Base-by-base conservation (phyloP, 1,284 basidiomycete genomes). In the Sanghuangporus weigelae region DNA sequence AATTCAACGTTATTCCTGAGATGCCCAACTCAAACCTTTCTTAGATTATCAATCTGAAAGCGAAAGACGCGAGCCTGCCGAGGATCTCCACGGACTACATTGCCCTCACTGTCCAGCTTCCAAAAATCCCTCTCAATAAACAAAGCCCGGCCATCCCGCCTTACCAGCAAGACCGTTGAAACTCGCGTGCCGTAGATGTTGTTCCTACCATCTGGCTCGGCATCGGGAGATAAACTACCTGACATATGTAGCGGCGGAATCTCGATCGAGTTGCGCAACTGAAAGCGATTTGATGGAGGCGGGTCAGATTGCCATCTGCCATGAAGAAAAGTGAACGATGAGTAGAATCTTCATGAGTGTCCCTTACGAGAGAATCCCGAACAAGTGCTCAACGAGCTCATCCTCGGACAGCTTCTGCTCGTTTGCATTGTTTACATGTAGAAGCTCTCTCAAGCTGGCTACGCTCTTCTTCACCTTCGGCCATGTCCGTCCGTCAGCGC, bases 71-170 rank as follows among this genome's bases (percentile, higher is more conserved):
- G 55, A 16, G 26, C 46, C 31, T 42, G 7, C 48, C 57, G 31
- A 16, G 57, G 48, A 54, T 56, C 56, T 57, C 54, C 48, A 44
- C 56, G 62, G 56, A 54, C 31, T 8, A 39, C 51, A 31, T 23
- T 38, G n/a, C 48, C 21, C 23, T 55, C 48, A n/a, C 31, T 57
- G 67, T 62, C 53, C 35, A 54, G 19, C 56, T 61, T 60, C 88
- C 88, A 92, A 53, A 84, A 76, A 71, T 93, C 89, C 62, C 88
- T 76, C 72, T 93, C 91, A 57, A 87, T 76, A 70, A 91, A 92
- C 14, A 83, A 64, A 11, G 82, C 87, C 40, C 78, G 73, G 49
- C 90, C 87, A 64, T 81, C 80, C 67, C 80, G 80, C 62, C 79
- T 77, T 42, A 93, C 78, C 64, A 93, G 80, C 50, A 93, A 72